Evolutionary conservation across 1,284 basidiomycete species (phyloP), one percentile per base, ranked within the genome.

Genomic region (Ceratobasidium sp.): DNA sequence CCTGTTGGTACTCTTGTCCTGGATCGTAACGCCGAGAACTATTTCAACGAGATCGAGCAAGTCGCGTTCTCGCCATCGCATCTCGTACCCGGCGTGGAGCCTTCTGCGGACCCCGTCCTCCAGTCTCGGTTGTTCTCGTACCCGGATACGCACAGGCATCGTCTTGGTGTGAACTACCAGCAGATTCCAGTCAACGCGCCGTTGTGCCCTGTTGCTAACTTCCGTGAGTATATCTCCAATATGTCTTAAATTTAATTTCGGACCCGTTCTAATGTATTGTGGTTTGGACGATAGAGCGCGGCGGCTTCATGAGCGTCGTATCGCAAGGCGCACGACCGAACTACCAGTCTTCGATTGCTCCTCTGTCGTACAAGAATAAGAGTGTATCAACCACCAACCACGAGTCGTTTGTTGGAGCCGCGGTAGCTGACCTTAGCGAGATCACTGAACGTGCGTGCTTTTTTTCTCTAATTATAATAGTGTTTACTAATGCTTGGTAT

Each of bases 121-220:
- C 96, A 98, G 83, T 92, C 92, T 33, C 93, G 96, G 77, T 88
- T 98, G 51, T 98, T 97, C 90, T 95, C 94, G 11, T 98, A 98
- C 87, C 94, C 95, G 4, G 96, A 98, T 82, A 94, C 96, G 7
- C 96, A 97, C 83, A 90, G 95, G 76, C 92, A 96, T 86, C 83
- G 83, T 80, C 89, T 96, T 57, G 94, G 95, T 48, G 79, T 84
- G 75, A 98, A 98, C 87, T 97, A 97, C 86, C 83, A 91, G 80
- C 94, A 97, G 81, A 85, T 98, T 15, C 96, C 96, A 4, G 92
- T 97, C 81, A 98, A 98, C 82, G 87, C 89, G n/a, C 91, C 94
- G 1, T 80, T 91, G 73, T 86, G 84, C 56, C 90, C 91, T 4
- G 84, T 93, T 56, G 89, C 89, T 75, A 97, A 96, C 89, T 97